A percentile compares a stretch with the other conserved stretches of the same genome.
These are phyloP conservation scores for Lepidopterella palustris DNA, from an alignment of 495 filamentous ascomycete genomes.

Conservation along the genomic window DNA sequence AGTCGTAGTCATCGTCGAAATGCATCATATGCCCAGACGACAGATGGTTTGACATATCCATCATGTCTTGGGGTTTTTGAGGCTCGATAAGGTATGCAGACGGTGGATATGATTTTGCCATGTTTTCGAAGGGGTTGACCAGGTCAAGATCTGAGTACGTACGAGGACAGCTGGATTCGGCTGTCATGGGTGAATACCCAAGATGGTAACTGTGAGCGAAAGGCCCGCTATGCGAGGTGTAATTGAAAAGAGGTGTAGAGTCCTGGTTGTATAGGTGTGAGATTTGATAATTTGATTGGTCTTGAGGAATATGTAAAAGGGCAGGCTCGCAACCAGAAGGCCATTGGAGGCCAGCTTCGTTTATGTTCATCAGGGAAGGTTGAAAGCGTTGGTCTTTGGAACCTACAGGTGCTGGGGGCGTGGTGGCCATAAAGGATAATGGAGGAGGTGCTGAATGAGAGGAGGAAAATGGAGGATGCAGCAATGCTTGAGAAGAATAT, in stretches of 20 bases:
- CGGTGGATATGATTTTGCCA: slow-evolving; percentile 20
- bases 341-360: slow-evolving; percentile 12
- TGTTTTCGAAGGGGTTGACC: slow-evolving; percentile 3
- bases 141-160: slow-evolving; percentile 16
- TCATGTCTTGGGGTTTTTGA: slow-evolving; percentile 11
- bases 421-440: slow-evolving; percentile 4
- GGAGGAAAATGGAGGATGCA: slow-evolving; percentile 7
- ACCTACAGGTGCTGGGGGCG: not conserved
- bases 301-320: slow-evolving; percentile 3
- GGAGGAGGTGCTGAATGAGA: not conserved
- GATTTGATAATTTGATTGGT: slow-evolving; percentile 5
- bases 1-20: slow-evolving; percentile 10
- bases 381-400: slow-evolving; percentile 7
- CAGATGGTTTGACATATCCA: slow-evolving; percentile 9
- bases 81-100: slow-evolving; percentile 23
- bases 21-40: slow-evolving; percentile 3
- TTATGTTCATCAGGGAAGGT: slow-evolving; percentile 8
- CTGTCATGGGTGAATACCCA: slow-evolving; percentile 5
- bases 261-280: slow-evolving; percentile 1
- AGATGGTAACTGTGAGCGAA: slow-evolving; percentile 17
- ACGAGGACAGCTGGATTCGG: slow-evolving; percentile 18
- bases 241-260: slow-evolving; percentile 1
- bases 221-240: slow-evolving; percentile 6
- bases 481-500: slow-evolving; percentile 3
- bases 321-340: not conserved